Evolutionary conservation across 208 protist species (phyloP).

Genomic region (Trypanosoma platydactyli): DNA sequence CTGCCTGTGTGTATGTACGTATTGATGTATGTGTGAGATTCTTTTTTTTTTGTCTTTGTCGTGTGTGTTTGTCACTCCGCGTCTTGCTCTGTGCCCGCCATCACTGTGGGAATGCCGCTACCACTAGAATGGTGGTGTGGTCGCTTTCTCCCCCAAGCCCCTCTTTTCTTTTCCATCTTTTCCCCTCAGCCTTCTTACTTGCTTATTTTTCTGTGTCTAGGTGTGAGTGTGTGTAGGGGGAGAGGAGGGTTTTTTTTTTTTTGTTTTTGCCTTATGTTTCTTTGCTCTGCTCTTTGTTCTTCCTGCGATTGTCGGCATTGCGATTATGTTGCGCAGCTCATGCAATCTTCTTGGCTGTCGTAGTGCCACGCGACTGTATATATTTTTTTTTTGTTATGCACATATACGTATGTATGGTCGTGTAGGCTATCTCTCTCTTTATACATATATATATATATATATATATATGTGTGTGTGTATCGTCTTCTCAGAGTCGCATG

Average conservation of each 20-base stretch:
- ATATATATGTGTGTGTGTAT: too few relatives aligned
- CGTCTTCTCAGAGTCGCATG: too few relatives aligned
- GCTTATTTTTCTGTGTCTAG: slow-evolving; percentile 10
- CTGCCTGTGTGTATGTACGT: too few relatives aligned
- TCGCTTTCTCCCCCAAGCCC: neutral
- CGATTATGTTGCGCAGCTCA: neutral
- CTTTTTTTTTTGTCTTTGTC: slow-evolving; percentile 25
- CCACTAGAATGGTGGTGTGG: neutral
- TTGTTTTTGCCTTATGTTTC: slow-evolving; percentile 15
- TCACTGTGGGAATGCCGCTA: neutral
- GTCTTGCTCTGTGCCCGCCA: too few relatives aligned
- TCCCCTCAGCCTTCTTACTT: slow-evolving; percentile 1
- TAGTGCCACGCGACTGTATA: too few relatives aligned
- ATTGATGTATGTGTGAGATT: neutral
- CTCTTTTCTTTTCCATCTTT: slow-evolving; percentile 15
- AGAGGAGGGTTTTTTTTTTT: slow-evolving; percentile 11
- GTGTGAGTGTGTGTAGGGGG: neutral
- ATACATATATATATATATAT: too few relatives aligned
- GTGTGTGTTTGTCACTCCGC: slow-evolving; percentile 23
- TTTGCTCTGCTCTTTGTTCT: slow-evolving; percentile 1
- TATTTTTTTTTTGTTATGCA: too few relatives aligned
- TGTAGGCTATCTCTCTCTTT: too few relatives aligned
- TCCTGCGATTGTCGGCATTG: slow-evolving; percentile 5
- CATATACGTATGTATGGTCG: too few relatives aligned
- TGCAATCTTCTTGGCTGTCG: too few relatives aligned